phyloP scores from a whole-genome alignment of 495 filamentous ascomycete genomes.

The Amphirosellinia nigrospora region DNA sequence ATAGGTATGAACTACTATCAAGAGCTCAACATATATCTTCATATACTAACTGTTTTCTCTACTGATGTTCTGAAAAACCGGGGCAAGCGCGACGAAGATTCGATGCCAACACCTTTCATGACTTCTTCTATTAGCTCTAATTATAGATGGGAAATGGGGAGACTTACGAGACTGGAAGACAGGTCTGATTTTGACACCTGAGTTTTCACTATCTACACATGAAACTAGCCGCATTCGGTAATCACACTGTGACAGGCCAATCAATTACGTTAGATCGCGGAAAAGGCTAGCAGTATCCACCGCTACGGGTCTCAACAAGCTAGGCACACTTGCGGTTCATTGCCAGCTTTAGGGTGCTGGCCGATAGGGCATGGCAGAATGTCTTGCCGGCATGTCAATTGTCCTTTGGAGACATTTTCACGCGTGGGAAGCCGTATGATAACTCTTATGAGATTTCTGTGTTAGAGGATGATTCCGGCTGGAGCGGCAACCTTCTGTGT shows the following conservation, averaged over 20 bases:
- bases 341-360: conserved; percentile 27
- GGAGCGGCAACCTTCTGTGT: no score
- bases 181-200: no score
- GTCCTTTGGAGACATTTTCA: conserved; percentile 37
- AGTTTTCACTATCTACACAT: conserved; percentile 36
- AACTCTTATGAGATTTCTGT: conserved; percentile 34
- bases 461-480: conserved; percentile 32
- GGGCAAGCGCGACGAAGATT: not conserved
- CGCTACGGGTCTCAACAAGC: not conserved
- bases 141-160: conserved; percentile 22
- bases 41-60: conserved; percentile 36
- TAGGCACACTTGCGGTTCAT: conserved; percentile 25
- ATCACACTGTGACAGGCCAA: no score
- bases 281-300: no score
- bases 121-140: no score
- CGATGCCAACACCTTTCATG: no score
- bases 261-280: no score
- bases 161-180: conserved; percentile 39
- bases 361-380: conserved; percentile 32
- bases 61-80: not conserved
- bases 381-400: conserved; percentile 36
- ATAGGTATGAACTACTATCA: conserved; percentile 10
- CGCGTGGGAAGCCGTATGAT: conserved; percentile 29
- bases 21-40: conserved; percentile 30
- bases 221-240: no score